Conservation (phyloP, 2,329 filamentous ascomycete genomes). For the Botrytis cinerea region DNA sequence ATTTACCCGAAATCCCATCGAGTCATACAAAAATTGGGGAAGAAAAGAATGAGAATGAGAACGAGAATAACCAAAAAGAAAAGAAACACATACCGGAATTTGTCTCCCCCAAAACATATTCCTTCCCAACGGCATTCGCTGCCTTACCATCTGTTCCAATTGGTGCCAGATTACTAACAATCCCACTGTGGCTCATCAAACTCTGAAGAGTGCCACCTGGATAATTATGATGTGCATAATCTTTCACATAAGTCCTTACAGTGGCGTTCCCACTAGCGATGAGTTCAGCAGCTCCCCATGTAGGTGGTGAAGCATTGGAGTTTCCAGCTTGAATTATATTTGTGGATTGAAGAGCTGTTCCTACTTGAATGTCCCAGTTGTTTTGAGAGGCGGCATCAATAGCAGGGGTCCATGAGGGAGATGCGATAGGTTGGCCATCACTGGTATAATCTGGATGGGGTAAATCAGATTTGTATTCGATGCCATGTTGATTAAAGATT, state of each 20-base stretch:
- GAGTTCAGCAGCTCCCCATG: conserved; percentile 38
- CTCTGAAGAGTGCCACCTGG: conserved; percentile 44
- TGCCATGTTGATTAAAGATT: neutral
- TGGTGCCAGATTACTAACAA: conserved; percentile 32
- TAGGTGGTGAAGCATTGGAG: conserved; percentile 36
- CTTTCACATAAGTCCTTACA: conserved; percentile 33
- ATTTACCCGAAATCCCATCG: neutral
- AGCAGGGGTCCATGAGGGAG: conserved; percentile 34
- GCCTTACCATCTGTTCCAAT: conserved; percentile 35
- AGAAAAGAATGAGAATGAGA: neutral
- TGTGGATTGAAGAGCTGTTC: conserved; percentile 27
- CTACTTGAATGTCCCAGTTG: conserved; percentile 35
- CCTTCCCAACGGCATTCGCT: conserved; percentile 31
- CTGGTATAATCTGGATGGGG: conserved; percentile 40
- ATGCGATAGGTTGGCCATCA: conserved; percentile 39
- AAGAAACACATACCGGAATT: conserved; percentile 43
- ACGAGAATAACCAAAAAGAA: neutral
- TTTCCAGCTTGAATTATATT: conserved; percentile 39
- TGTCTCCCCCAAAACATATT: conserved; percentile 40
- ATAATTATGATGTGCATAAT: conserved; percentile 42
- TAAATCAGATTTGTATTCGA: conserved; percentile 8
- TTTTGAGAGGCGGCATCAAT: conserved; percentile 37
- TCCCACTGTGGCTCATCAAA: conserved; percentile 38
- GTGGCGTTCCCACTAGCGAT: conserved; percentile 34
- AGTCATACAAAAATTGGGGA: neutral